Base-by-base conservation (phyloP, 1,284 basidiomycete genomes). In the Cutaneotrichosporon spelunceum region DNA sequence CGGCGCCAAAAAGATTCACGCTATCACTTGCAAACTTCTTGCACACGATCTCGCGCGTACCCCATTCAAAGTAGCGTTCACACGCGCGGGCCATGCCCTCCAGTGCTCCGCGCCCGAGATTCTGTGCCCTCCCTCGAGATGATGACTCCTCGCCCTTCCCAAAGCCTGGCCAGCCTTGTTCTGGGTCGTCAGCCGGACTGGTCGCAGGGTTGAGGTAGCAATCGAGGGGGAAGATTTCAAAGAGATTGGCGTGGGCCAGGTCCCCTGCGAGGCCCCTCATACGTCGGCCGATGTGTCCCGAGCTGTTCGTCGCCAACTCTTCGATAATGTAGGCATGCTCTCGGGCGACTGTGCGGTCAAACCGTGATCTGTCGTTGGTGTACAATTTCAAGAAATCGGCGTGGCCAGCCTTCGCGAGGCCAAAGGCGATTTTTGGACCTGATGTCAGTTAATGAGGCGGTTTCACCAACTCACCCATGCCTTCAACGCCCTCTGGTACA, bases 21-120 rank as follows among this genome's bases (percentile, higher is more conserved):
- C 61, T 58, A 61, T 72, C 72, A 5, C 71, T 63, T 26, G 70
- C 72, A 56, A 80, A 78, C 59, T 72, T 72, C 63, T 71, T 77
- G 39, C 63, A 68, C 3, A 79, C 77, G 3, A 73, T 63, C 6
- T 90, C 88, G 65, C 83, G 85, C 49, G 89, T 86, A 0, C 91
- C 91, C 91, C 91, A 94, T 72, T 93, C 91, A 68, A 94, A 94
- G 72, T 87, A 89, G 54, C 86, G 82, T 75, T 94, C 91, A 78
- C 91, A 93, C 1, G 87, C 81, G 5, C 80, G 83, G 0, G 91
- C 90, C 21, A 93, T 83, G 59, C 84, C 85, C 24, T 85, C 85
- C 0, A 93, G 78, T 70, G 89, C 72, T 2, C 77, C 76, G 42
- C 75, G 54, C 1, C 76, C 77, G 11, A 64, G 64, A 52, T 72